Base-by-base conservation (phyloP, 2,329 filamentous ascomycete genomes). In the Salinomyces thailandicus region DNA sequence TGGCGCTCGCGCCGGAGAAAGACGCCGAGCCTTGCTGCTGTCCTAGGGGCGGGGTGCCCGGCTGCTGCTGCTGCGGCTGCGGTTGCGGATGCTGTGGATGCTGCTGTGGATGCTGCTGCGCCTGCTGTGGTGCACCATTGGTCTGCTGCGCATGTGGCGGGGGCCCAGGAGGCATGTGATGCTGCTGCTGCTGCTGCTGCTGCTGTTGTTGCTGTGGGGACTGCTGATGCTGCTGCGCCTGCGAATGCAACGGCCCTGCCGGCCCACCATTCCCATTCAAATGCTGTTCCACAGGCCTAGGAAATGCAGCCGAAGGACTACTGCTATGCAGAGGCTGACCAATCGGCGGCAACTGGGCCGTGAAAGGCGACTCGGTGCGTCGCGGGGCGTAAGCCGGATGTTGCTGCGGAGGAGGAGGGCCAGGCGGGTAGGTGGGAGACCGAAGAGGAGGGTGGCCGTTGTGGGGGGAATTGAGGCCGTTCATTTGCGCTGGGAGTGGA, bases 1-100 rank as follows among this genome's bases (percentile, higher is more conserved):
- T 68, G 9, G 66, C 66, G 42, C 65, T 68, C 11, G 66, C 57
- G 12, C 57, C 57, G 18, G 52, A 50, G 15, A 38, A 33, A 14
- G 33, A 36, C 18, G 34, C 36, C 24, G 40, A 31, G 9, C 47
- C 47, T 31, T 49, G 50, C 13, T 37, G 40, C 31, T 48, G 48
- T 14, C 40, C 47, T 12, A 45, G 47, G 31, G 44, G 45, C 15
- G 52, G 53, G 26, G 53, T 52, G 22, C 22, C n/a, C 2, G 22
- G 22, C 9, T 26, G 22, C 22, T 26, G 22, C 22, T 26, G 22
- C 22, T 26, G 22, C 22, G 9, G 22, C 22, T 26, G 22, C 9
- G n/a, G 22, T 8, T 26, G 22, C 9, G 22, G 2, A 26, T 3
- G 22, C 3, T n/a, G n/a, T n/a, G 30, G 15, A 2, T 36, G 26